Evolutionary conservation across 1,284 basidiomycete genomes (phyloP), one percentile per base, ranked within the genome.

Genomic region (Singerocomus inundabilis): DNA sequence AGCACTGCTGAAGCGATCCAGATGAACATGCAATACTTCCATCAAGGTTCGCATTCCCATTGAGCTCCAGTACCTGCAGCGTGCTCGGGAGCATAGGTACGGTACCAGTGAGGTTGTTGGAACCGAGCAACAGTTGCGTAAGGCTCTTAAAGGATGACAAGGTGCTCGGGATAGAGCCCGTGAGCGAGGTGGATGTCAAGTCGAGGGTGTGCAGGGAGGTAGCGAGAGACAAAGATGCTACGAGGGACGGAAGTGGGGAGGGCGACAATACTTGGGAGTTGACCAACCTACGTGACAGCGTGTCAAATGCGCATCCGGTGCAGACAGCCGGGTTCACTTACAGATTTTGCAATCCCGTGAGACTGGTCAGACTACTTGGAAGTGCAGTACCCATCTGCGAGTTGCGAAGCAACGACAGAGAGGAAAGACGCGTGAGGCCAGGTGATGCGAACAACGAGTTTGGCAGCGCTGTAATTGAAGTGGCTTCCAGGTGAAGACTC

Each of bases 401-500:
- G 58, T 80, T 80, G 57, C 70, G 69, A 26, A 75, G 66, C 18
- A 80, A 62, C 7, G 68, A 68, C 26, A 80, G 56, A 24, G 73
- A 68, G 4, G 69, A 68, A n/a, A 80, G 53, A 13, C 61, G 66
- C 28, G 63, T 66, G 28, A 72, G 54, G 1, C 60, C 62, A 29
- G 61, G 60, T 2, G 68, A 66, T 11, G 64, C 53, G 52, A 73
- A 72, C 29, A 75, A 28, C 33, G 61, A 59, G 47, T 72, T 61
- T 3, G 72, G 71, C n/a, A 77, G 52, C 12, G 69, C 56, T 15
- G 63, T 65, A 34, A 81, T 67, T 1, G 69, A 70, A 2, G 79
- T 81, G 1, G 73, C 71, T 60, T 79, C 71, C 6, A 79, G 60
- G 50, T 76, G 69, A n/a, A 79, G 62, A 13, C 61, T 68, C 28